A percentile compares a stretch with the other conserved stretches of the same genome.
phyloP scores from a whole-genome alignment of 2,329 filamentous ascomycete genomes.

The Colletotrichum somersetense region DNA sequence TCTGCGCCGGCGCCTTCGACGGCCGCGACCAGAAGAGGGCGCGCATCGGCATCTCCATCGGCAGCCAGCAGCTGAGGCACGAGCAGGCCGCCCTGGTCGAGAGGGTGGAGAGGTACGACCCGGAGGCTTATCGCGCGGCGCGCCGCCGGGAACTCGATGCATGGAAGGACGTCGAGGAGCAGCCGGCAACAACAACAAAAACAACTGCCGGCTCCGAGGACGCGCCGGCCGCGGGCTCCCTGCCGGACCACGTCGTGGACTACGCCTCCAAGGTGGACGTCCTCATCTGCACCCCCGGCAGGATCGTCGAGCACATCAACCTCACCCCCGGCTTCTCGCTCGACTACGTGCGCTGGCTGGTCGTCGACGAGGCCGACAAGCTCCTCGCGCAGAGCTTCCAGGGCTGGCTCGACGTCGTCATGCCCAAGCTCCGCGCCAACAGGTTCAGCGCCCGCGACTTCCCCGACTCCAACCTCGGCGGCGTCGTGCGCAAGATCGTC shows the following conservation, averaged over 20 bases:
- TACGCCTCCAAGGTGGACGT: conserved; percentile 84
- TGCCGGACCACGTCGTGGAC: conserved; percentile 73
- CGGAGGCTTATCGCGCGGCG: conserved; percentile 64
- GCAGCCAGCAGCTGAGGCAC: conserved; percentile 79
- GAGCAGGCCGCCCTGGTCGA: conserved; percentile 66
- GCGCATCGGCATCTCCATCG: conserved; percentile 84
- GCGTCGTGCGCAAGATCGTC: conserved; percentile 83
- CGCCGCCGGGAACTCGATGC: conserved; percentile 55
- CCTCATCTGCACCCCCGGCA: conserved; percentile 90
- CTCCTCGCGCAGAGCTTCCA: conserved; percentile 93
- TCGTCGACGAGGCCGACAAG: conserved; percentile 95
- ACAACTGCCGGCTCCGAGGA: conserved; percentile 56
- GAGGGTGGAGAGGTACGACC: conserved; percentile 71
- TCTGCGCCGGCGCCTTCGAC: conserved; percentile 75
- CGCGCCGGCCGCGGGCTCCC: conserved; percentile 51
- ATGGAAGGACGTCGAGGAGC: conserved; percentile 59
- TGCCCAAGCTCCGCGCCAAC: conserved; percentile 67
- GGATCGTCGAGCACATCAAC: conserved; percentile 90
- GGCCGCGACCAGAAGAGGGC: conserved; percentile 72
- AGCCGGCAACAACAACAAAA: too few relatives aligned
- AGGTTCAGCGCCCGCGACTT: conserved; percentile 67
- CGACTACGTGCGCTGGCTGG: conserved; percentile 84
- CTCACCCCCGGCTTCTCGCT: conserved; percentile 86
- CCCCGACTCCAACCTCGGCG: conserved; percentile 63
- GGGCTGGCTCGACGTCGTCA: conserved; percentile 84